Evolutionary conservation across 139 green algal genomes (phyloP).

Genomic region (Diplosphaera chodatii): DNA sequence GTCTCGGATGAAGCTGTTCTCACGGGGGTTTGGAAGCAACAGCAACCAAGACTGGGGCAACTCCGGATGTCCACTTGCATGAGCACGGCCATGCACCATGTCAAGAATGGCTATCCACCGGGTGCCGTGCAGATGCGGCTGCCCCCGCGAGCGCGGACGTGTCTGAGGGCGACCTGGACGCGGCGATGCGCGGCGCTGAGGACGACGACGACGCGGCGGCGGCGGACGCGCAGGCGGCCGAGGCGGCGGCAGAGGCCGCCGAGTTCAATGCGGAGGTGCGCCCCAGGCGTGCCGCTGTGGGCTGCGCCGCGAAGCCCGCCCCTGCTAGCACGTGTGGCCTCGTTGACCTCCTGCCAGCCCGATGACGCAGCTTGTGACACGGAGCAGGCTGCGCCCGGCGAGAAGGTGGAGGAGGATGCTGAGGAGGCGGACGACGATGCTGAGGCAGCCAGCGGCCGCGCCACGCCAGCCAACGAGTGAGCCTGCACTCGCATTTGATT

Average conservation of each 20-base stretch:
- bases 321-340: no score
- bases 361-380: not conserved
- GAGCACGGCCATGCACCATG: no score
- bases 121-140: not conserved
- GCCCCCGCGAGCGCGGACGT: not conserved
- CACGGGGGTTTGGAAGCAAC: no score
- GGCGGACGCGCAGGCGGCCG: constrained; percentile 35
- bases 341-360: no score
- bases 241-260: constrained; percentile 51
- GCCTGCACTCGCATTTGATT: constrained; percentile 3
- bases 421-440: constrained; percentile 10
- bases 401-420: not conserved
- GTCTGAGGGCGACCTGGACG: constrained; percentile 37
- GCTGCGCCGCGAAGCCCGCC: no score
- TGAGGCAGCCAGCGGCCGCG: not conserved
- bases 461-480: not conserved
- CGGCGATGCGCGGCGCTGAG: constrained; percentile 68
- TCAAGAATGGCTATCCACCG: no score
- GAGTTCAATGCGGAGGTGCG: constrained; percentile 46
- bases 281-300: no score
- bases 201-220: constrained; percentile 71
- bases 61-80: no score
- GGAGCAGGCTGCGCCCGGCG: constrained; percentile 1
- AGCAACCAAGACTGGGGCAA: no score
- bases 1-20: no score